Conservation (phyloP, 306 rosid species). For the Herpetospermum pedunculosum region DNA sequence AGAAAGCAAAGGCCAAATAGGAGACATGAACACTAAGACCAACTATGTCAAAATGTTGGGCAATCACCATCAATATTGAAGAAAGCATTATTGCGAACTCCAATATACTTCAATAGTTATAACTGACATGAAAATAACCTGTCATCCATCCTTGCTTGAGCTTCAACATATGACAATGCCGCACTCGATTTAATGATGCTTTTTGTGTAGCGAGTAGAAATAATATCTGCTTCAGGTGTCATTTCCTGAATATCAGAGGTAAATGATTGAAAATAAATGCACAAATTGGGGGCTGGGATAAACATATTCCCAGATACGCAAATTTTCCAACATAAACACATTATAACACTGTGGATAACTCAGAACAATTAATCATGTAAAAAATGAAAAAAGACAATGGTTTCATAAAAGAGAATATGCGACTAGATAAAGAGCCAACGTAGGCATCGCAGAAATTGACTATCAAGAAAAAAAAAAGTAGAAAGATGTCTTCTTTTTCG, state of each 20-base stretch:
- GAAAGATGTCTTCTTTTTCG: too few species aligned
- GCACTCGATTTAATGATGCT: conserved; percentile 85
- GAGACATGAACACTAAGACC: neutral
- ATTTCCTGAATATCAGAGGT: conserved; percentile 57
- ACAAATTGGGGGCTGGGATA: neutral
- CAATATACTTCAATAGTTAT: conserved; percentile 2
- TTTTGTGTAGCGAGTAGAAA: conserved; percentile 67
- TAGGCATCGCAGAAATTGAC: too few species aligned
- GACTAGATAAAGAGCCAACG: too few species aligned
- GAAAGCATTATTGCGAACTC: conserved; percentile 1
- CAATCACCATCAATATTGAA: neutral
- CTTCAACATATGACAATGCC: conserved; percentile 89
- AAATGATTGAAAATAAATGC: conserved; percentile 6
- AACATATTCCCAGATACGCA: neutral
- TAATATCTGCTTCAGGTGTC: conserved; percentile 89
- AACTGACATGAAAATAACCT: conserved; percentile 39
- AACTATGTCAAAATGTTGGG: neutral
- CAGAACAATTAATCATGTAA: neutral
- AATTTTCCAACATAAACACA: neutral
- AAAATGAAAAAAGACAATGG: neutral
- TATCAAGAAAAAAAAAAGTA: too few species aligned
- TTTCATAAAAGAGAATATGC: too few species aligned
- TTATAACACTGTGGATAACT: neutral
- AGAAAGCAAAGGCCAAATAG: neutral
- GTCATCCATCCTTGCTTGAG: conserved; percentile 98